Conservation (phyloP, 2,329 filamentous ascomycete species). For the Hypocrella siamensis region DNA sequence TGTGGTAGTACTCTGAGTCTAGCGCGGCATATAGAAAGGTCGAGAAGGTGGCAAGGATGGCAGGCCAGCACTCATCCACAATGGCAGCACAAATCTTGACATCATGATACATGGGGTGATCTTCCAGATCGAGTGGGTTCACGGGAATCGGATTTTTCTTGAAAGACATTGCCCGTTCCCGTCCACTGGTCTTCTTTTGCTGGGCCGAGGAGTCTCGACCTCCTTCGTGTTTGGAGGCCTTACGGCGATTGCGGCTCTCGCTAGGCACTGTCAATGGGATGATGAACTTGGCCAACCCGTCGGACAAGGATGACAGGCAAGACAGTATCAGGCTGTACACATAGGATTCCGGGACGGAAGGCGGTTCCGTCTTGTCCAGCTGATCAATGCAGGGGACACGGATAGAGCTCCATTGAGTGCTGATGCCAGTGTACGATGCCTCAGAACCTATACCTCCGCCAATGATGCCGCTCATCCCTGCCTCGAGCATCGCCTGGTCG, state of each 20-base stretch:
- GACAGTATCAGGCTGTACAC: constrained; percentile 78
- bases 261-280: constrained; percentile 74
- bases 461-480: constrained; percentile 78
- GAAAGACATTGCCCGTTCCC: constrained; percentile 50
- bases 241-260: constrained; percentile 44
- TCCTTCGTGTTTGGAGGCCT: constrained; percentile 25
- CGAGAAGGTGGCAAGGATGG: constrained; percentile 84
- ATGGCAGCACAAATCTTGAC: constrained; percentile 67
- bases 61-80: constrained; percentile 89
- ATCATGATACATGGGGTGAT: constrained; percentile 54
- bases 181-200: constrained; percentile 13
- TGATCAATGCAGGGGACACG: constrained; percentile 84
- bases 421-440: constrained; percentile 62
- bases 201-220: constrained; percentile 25
- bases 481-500: constrained; percentile 80
- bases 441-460: constrained; percentile 52
- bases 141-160: constrained; percentile 64
- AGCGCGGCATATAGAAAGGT: constrained; percentile 87
- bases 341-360: constrained; percentile 77
- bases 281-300: constrained; percentile 85
- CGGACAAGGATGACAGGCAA: constrained; percentile 80
- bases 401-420: constrained; percentile 78
- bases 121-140: constrained; percentile 65
- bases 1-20: constrained; percentile 88
- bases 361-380: constrained; percentile 79